Percentiles rank a stretch among this genome's conserved stretches.
phyloP scores from a whole-genome alignment of 2,329 filamentous ascomycete genomes.

The Scedosporium dehoogii region DNA sequence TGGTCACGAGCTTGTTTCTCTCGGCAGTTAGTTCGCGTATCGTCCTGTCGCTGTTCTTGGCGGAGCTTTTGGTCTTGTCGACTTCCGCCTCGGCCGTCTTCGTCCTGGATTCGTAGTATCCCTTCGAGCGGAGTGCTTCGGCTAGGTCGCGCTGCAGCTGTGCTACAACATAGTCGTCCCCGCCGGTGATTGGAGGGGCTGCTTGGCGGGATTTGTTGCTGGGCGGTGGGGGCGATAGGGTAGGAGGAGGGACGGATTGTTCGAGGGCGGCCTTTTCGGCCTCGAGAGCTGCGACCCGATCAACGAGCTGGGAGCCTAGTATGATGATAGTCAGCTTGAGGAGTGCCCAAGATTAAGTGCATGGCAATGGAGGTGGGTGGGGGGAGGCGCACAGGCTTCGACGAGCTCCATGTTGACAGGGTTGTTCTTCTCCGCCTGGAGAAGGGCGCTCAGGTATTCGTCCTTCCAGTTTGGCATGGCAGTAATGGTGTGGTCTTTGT shows the following conservation, averaged over 20 bases:
- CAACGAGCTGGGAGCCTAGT: slow-evolving; percentile 54
- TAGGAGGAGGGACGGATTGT: slow-evolving; percentile 9
- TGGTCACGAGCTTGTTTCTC: slow-evolving; percentile 49
- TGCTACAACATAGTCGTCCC: slow-evolving; percentile 21
- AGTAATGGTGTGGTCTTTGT: no score
- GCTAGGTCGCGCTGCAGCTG: slow-evolving; percentile 60
- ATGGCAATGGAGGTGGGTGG: slow-evolving; percentile 6
- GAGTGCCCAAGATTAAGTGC: background rate
- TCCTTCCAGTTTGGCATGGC: slow-evolving; percentile 54
- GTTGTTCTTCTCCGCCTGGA: slow-evolving; percentile 59
- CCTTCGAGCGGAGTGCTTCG: slow-evolving; percentile 65
- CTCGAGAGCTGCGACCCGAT: slow-evolving; percentile 55
- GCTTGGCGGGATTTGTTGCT: slow-evolving; percentile 10
- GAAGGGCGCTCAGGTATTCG: slow-evolving; percentile 68
- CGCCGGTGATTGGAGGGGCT: slow-evolving; percentile 5
- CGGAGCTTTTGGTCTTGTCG: slow-evolving; percentile 48
- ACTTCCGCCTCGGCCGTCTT: slow-evolving; percentile 55
- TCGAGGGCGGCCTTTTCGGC: slow-evolving; percentile 40
- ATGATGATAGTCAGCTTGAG: background rate
- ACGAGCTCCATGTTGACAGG: slow-evolving; percentile 57
- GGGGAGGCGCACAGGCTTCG: slow-evolving; percentile 56
- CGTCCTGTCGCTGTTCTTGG: slow-evolving; percentile 47
- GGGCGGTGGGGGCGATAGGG: slow-evolving; percentile 15
- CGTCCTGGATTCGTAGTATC: slow-evolving; percentile 55
- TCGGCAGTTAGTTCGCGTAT: slow-evolving; percentile 55